Evolutionary conservation across 345 rosid genomes (phyloP).

Genomic region (Xanthoceras sorbifolium): DNA sequence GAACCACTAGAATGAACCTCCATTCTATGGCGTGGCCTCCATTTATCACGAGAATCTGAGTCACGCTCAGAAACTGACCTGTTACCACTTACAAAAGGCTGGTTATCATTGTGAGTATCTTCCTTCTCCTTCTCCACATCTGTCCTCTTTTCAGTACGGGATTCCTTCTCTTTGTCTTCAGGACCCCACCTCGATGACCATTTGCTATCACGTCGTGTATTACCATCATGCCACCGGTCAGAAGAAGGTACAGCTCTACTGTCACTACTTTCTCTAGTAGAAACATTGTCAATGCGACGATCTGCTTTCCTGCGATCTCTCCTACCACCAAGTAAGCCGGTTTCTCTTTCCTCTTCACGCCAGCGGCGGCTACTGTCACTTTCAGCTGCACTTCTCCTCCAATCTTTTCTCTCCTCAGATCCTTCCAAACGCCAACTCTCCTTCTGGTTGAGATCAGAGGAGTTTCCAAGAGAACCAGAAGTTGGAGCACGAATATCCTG

Average conservation of each 20-base stretch:
- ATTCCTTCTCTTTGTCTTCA: constrained; percentile 66
- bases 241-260: constrained; percentile 45
- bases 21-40: constrained; percentile 77
- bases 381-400: constrained; percentile 56
- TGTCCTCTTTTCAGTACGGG: constrained; percentile 53
- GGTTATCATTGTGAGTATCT: constrained; percentile 45
- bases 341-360: constrained; percentile 90
- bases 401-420: constrained; percentile 62
- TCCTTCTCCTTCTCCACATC: constrained; percentile 53
- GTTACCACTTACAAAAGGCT: constrained; percentile 35
- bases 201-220: constrained; percentile 59
- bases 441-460: constrained; percentile 50
- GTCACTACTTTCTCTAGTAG: constrained; percentile 47
- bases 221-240: constrained; percentile 61
- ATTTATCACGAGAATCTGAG: constrained; percentile 65
- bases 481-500: constrained; percentile 55
- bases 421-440: constrained; percentile 74
- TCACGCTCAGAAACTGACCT: constrained; percentile 54
- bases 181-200: constrained; percentile 91
- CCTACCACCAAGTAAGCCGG: constrained; percentile 60
- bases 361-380: constrained; percentile 59
- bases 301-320: constrained; percentile 67
- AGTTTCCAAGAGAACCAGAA: constrained; percentile 41
- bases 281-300: constrained; percentile 47
- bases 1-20: constrained; percentile 51